Percentiles rank a stretch among this genome's conserved stretches.
Conservation (phyloP, 371 early-diverging fungal species). For the Coemansia sp. region DNA sequence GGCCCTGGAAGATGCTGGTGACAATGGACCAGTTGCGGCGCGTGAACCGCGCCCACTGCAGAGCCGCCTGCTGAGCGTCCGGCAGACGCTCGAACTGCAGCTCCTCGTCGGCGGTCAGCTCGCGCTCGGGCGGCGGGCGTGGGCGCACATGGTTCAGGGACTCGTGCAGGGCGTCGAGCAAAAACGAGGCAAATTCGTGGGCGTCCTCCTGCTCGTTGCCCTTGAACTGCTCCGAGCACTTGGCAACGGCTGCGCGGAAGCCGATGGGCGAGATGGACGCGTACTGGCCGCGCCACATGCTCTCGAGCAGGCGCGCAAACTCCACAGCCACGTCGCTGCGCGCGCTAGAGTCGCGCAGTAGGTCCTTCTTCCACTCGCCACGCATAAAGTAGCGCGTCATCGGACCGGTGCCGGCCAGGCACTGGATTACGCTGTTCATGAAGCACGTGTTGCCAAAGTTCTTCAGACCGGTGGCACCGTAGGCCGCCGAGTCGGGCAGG, state of each 20-base stretch:
- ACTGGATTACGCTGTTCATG: slow-evolving; percentile 84
- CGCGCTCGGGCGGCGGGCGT: slow-evolving; percentile 31
- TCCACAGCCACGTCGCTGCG: slow-evolving; percentile 55
- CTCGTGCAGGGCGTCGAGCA: slow-evolving; percentile 91
- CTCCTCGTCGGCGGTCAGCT: slow-evolving; percentile 40
- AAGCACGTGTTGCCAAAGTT: slow-evolving; percentile 97
- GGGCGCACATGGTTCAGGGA: slow-evolving; percentile 61
- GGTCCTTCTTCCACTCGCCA: slow-evolving; percentile 64
- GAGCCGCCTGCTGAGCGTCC: slow-evolving; percentile 64
- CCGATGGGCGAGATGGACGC: slow-evolving; percentile 59
- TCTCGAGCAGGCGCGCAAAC: slow-evolving; percentile 48
- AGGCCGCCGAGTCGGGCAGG: slow-evolving; percentile 24
- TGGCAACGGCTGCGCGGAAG: slow-evolving; percentile 43
- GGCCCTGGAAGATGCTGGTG: slow-evolving; percentile 78
- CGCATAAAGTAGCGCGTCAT: slow-evolving; percentile 79
- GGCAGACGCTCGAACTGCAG: slow-evolving; percentile 33
- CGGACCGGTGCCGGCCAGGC: slow-evolving; percentile 83
- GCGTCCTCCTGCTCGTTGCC: slow-evolving; percentile 86
- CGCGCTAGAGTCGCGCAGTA: slow-evolving; percentile 52
- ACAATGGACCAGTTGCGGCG: slow-evolving; percentile 51
- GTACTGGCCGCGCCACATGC: slow-evolving; percentile 52
- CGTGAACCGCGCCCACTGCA: slow-evolving; percentile 72
- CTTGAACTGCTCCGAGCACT: slow-evolving; percentile 43
- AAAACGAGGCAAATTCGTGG: slow-evolving; percentile 88
- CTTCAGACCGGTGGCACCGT: slow-evolving; percentile 68